Evolutionary conservation across 2,329 filamentous ascomycete genomes (phyloP), one percentile per base, ranked within the genome.

Genomic region (Fusarium xylarioides): DNA sequence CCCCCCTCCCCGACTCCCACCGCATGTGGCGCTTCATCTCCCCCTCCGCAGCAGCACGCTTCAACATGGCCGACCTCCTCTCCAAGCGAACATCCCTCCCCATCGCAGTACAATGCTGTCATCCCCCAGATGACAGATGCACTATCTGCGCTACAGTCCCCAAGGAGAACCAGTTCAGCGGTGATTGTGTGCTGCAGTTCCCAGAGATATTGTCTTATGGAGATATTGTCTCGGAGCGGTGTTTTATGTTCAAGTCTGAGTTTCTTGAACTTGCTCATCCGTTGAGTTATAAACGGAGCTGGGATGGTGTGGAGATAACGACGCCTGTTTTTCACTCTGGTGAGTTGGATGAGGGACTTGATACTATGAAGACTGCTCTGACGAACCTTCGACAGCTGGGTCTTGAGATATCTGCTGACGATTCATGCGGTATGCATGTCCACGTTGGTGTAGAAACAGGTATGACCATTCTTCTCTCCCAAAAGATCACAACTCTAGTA

Each of bases 341-440:
- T 34, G 78, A 78, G 66, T 59, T 79, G 16, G 32, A 28, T 1
- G 21, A 50, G 14, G 74, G 73, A 6, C 46, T 79, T 38, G 46
- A 56, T 5, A 53, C 47, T 0, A 54, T 76, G 23, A 42, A 30
- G 2, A 30, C 50, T 1, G 23, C 66, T 4, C 19, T 79, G 12
- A 38, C 52, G 4, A 64, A 42, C 4, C 57, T 79, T 50, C 59
- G 74, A 2, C 19, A 54, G 16, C 58, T 68, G 3, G 59, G 32
- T 4, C 19, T 59, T 16, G 16, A 64, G 0, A 74, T 77, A 16
- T 47, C n/a, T 0, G 70, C 63, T 3, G 72, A 79, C 47, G 49
- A 53, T 6, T 64, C 59, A 5, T 79, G 78, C 23, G 76, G 78
- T 6, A 62, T 79, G 38, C 76, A 79, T 34, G 54, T 79, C 7